These are phyloP conservation scores for Fusarium sp. DNA, from an alignment of 2,329 filamentous ascomycete species.

Conservation along the genomic window DNA sequence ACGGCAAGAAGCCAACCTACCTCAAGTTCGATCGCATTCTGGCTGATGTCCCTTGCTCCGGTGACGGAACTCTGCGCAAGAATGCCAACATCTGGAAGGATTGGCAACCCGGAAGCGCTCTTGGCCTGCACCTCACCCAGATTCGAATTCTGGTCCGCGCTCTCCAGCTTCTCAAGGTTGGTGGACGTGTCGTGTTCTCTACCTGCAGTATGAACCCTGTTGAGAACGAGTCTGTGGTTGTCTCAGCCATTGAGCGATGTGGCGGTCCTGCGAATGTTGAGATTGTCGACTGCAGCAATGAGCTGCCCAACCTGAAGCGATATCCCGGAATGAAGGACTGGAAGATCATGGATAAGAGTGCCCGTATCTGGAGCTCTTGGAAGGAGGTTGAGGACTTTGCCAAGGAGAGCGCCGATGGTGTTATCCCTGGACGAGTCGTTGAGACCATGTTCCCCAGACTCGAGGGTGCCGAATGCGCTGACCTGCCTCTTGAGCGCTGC, in stretches of 20 bases:
- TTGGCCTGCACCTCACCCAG: conserved; percentile 89
- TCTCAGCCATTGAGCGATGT: conserved; percentile 88
- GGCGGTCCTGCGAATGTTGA: conserved; percentile 84
- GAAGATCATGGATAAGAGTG: conserved; percentile 91
- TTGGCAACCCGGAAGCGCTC: conserved; percentile 87
- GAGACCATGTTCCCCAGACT: conserved; percentile 85
- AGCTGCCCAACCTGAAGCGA: conserved; percentile 81
- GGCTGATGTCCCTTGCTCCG: conserved; percentile 96
- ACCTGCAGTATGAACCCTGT: conserved; percentile 99
- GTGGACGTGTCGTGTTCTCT: conserved; percentile 94
- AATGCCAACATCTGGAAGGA: conserved; percentile 95
- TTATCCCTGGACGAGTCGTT: conserved; percentile 73
- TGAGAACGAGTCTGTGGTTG: conserved; percentile 94
- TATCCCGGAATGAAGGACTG: conserved; percentile 81
- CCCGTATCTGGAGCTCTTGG: conserved; percentile 83
- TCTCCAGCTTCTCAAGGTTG: conserved; percentile 94
- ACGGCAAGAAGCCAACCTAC: conserved; percentile 72
- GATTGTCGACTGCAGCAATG: conserved; percentile 83
- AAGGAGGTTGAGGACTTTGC: conserved; percentile 79
- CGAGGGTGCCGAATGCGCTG: conserved; percentile 61
- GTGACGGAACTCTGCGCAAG: conserved; percentile 93
- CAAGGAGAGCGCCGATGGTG: conserved; percentile 64
- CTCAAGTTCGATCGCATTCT: conserved; percentile 97
- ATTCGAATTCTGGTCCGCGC: conserved; percentile 90
- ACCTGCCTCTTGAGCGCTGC: conserved; percentile 86